These are phyloP conservation scores for Termitomyces sp. DNA, from an alignment of 768 basidiomycete genomes.

Conservation along the genomic window DNA sequence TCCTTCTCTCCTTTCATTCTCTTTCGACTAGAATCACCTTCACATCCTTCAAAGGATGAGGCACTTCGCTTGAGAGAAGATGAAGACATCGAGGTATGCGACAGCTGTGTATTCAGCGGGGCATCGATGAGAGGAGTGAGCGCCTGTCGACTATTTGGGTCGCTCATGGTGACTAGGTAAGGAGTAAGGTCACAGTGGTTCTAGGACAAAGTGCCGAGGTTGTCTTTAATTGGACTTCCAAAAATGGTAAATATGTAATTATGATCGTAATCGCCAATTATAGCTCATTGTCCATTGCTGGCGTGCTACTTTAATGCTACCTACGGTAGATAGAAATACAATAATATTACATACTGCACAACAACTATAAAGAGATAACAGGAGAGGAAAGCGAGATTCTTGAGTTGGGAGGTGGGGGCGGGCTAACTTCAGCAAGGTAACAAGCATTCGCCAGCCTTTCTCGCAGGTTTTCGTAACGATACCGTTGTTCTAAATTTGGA, in stretches of 20 bases:
- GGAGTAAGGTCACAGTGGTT: constrained; percentile 13
- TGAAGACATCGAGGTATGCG: constrained; percentile 9
- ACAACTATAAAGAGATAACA: constrained; percentile 13
- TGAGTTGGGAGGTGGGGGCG: constrained; percentile 36
- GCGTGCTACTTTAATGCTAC: not conserved
- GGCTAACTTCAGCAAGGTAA: constrained; percentile 36
- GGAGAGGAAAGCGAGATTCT: constrained; percentile 23
- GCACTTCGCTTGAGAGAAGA: constrained; percentile 52
- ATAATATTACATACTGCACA: not conserved
- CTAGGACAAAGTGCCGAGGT: constrained; percentile 12
- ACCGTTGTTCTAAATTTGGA: constrained; percentile 40
- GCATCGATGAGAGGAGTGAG: constrained; percentile 14
- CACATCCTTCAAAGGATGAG: constrained; percentile 50
- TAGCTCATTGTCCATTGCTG: constrained; percentile 6
- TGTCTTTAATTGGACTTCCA: constrained; percentile 19
- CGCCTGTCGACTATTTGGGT: constrained; percentile 5
- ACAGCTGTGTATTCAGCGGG: constrained; percentile 10
- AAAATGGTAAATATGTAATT: constrained; percentile 11
- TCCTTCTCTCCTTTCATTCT: constrained; percentile 47
- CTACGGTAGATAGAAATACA: constrained; percentile 7
- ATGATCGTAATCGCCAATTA: constrained; percentile 12
- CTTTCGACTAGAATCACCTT: constrained; percentile 48
- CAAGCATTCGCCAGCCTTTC: constrained; percentile 42
- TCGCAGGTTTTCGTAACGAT: constrained; percentile 40
- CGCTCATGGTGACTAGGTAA: constrained; percentile 10